Percentiles rank a stretch among this genome's conserved stretches.
Evolutionary conservation across 306 rosid genomes (phyloP).

Genomic region (Castanea mollissima): DNA sequence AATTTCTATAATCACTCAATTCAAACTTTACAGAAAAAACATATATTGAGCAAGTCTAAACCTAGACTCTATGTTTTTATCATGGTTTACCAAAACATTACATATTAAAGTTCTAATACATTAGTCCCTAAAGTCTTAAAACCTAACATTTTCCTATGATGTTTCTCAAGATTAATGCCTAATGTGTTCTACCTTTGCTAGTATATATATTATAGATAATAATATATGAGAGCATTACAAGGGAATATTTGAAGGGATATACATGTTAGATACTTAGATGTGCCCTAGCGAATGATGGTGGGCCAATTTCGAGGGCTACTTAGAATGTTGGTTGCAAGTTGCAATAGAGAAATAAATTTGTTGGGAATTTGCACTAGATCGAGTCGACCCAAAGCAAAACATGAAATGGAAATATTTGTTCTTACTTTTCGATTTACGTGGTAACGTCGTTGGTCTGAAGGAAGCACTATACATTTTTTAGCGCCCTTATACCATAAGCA

Average conservation of each 20-base stretch:
- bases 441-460: constrained; percentile 41
- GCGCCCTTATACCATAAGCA: neutral
- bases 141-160: neutral
- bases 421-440: constrained; percentile 35
- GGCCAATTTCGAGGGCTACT: neutral
- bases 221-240: too few relatives aligned
- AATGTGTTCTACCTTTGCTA: too few relatives aligned
- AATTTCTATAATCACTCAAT: too few relatives aligned
- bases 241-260: too few relatives aligned
- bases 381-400: constrained; percentile 4
- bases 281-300: neutral
- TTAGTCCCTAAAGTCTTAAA: too few relatives aligned
- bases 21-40: too few relatives aligned
- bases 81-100: too few relatives aligned
- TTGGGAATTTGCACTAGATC: neutral
- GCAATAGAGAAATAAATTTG: neutral
- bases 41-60: too few relatives aligned
- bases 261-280: too few relatives aligned
- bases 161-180: neutral
- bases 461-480: constrained; percentile 24
- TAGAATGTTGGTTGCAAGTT: neutral
- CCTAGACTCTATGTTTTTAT: too few relatives aligned
- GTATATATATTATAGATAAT: too few relatives aligned
- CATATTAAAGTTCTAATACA: too few relatives aligned
- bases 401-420: constrained; percentile 21